phyloP scores from a whole-genome alignment of 257 asterid genomes.

The Thymus mandschuricus region DNA sequence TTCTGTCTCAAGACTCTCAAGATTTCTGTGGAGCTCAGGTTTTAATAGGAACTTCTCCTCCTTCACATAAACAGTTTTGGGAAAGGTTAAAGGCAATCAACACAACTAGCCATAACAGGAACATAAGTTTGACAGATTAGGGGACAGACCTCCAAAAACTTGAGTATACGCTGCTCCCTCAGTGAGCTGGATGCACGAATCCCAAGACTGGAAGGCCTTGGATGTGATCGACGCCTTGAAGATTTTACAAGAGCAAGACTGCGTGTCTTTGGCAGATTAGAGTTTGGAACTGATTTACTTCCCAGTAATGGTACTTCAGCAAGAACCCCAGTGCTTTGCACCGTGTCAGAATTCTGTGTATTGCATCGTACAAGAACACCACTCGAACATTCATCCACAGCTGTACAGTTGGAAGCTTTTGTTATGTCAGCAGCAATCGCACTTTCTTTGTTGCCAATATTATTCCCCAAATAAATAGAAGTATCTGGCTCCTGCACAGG shows the following conservation, averaged over 20 bases:
- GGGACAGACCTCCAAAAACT: constrained; percentile 77
- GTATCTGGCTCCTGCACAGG: constrained; percentile 43
- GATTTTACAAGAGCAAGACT: constrained; percentile 43
- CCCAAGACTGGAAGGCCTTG: constrained; percentile 60
- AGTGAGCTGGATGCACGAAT: constrained; percentile 51
- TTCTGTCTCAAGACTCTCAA: constrained; percentile 72
- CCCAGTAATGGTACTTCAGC: constrained; percentile 42
- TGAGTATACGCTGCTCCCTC: constrained; percentile 85
- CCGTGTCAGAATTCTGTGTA: constrained; percentile 41
- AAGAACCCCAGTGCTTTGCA: constrained; percentile 40
- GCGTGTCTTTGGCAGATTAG: constrained; percentile 37
- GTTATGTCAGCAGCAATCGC: constrained; percentile 35
- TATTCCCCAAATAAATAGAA: constrained; percentile 43
- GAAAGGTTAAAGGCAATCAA: constrained; percentile 32
- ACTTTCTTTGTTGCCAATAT: constrained; percentile 33
- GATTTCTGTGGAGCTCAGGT: constrained; percentile 80
- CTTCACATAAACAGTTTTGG: constrained; percentile 49
- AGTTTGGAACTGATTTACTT: constrained; percentile 35
- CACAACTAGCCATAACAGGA: constrained; percentile 27
- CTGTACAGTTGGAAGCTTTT: constrained; percentile 46
- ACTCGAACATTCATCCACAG: constrained; percentile 40
- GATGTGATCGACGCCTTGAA: constrained; percentile 55
- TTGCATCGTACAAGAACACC: constrained; percentile 43
- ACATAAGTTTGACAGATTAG: constrained; percentile 27
- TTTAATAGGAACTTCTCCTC: constrained; percentile 86